Evolutionary conservation across 2,329 filamentous ascomycete species (phyloP), one percentile per base, ranked within the genome.

Genomic region (Dactylellina leptospora): DNA sequence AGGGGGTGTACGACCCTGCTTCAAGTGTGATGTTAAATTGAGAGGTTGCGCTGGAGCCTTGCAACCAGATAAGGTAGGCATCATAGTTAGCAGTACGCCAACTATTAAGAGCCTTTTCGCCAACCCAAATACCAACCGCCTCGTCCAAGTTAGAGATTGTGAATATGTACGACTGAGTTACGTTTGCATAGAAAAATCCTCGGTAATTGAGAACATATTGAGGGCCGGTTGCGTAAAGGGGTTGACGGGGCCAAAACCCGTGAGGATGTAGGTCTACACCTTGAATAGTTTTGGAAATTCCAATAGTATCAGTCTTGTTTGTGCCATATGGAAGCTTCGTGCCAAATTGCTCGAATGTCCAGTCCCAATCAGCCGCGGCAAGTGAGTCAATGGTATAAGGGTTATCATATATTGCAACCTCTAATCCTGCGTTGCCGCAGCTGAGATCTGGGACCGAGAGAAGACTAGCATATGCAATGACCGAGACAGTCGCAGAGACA

Each of bases 101-200:
- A 16, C 18, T 44, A 8, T 6, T 44, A n/a, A n/a, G 16, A 18
- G 61, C 51, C 4, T 51, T 58, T 9, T 50, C 1, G 10, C 51
- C 51, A 3, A 66, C 22, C 61, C 61, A 66, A 28, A 58, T 3
- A 18, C 18, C 54, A 16, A 10, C 61, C 20, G 9, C 53, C 6
- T 66, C 61, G 8, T 66, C 44, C 6, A 16, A 18, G 3, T 16
- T 11, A 4, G 13, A 48, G 13, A 58, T 8, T 18, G 8, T 30
- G 22, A 66, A 66, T 2, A 8, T 66, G 18, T 66, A 66, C 1
- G 42, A 50, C 16, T n/a, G 38, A 11, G 20, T 33, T 8, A 20
- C 33, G 1, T 51, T 51, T n/a, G 61, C 51, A 16, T 58, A 66
- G 38, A 66, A 66, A 25, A 56, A 66, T 13, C 61, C 61, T 1